Evolutionary conservation across 225 moss, liverwort and hornwort species (phyloP).

Genomic region (Polytrichum formosum): DNA sequence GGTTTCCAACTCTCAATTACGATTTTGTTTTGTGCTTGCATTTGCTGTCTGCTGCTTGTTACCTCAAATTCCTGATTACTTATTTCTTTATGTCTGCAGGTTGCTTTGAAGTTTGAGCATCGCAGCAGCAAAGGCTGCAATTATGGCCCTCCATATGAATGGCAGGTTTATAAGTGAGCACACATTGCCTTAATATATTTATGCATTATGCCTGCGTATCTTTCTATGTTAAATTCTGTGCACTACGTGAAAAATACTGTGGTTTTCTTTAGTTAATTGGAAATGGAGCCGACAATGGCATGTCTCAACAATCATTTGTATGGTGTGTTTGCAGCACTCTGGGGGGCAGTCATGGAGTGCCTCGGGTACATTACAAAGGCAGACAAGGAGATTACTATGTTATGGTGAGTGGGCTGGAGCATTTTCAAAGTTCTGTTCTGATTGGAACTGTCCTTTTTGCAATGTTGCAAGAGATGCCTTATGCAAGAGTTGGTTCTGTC

Average conservation of each 20-base stretch:
- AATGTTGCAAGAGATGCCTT: too few species aligned
- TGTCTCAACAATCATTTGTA: not conserved
- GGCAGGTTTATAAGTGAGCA: slow-evolving; percentile 98
- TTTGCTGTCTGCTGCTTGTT: too few species aligned
- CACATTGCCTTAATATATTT: not conserved
- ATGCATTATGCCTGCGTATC: too few species aligned
- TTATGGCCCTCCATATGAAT: slow-evolving; percentile 98
- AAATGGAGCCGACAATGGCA: too few species aligned
- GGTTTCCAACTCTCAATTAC: too few species aligned
- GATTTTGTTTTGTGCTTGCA: too few species aligned
- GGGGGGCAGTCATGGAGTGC: slow-evolving; percentile 98
- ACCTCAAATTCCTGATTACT: too few species aligned
- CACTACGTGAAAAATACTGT: too few species aligned
- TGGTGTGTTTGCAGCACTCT: slow-evolving; percentile 60
- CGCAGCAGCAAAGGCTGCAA: slow-evolving; percentile 99
- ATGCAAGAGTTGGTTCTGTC: not conserved
- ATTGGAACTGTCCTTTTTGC: too few species aligned
- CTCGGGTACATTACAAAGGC: slow-evolving; percentile 93
- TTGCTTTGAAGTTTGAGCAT: slow-evolving; percentile 98
- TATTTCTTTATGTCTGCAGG: slow-evolving; percentile 33
- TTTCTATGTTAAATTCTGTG: too few species aligned
- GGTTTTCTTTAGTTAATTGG: too few species aligned
- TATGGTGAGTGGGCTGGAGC: slow-evolving; percentile 49
- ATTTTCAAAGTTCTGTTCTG: too few species aligned
- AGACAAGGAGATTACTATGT: slow-evolving; percentile 99